Percentiles rank a stretch among this genome's conserved stretches.
Conservation (phyloP, 306 rosid species). For the Quercus cerris region DNA sequence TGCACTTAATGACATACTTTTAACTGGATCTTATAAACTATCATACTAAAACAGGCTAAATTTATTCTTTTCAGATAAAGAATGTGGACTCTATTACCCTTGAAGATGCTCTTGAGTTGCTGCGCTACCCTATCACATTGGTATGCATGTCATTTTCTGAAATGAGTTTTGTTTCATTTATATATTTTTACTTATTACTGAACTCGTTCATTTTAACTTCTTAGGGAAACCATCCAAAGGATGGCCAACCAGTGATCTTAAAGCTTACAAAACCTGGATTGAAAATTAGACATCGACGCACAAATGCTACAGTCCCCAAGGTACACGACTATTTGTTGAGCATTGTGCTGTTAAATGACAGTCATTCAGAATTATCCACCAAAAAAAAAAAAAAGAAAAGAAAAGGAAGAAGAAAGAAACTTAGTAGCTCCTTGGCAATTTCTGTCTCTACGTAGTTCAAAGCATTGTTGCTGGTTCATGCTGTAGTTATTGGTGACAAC, state of each 20-base stretch:
- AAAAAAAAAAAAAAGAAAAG: neutral
- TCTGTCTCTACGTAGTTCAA: neutral
- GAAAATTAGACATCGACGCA: slow-evolving; percentile 55
- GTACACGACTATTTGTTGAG: slow-evolving; percentile 30
- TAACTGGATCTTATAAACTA: neutral
- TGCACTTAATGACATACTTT: slow-evolving; percentile 8
- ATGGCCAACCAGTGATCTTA: slow-evolving; percentile 69
- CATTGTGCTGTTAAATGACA: neutral
- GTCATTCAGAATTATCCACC: neutral
- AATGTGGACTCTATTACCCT: slow-evolving; percentile 57
- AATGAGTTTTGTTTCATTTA: neutral
- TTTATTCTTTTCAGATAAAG: slow-evolving; percentile 63
- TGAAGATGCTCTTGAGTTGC: slow-evolving; percentile 60
- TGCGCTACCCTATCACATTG: slow-evolving; percentile 82
- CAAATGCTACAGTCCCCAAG: slow-evolving; percentile 62
- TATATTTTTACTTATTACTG: slow-evolving; percentile 1
- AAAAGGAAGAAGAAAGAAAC: neutral
- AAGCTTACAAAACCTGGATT: slow-evolving; percentile 62
- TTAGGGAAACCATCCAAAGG: slow-evolving; percentile 85
- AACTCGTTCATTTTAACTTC: slow-evolving; percentile 21
- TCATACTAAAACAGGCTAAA: slow-evolving; percentile 5
- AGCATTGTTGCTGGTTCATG: neutral
- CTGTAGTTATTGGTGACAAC: neutral
- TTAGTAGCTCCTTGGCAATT: neutral
- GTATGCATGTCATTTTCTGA: slow-evolving; percentile 41